Base-by-base conservation (phyloP, 768 basidiomycete genomes). In the Russula emetica region DNA sequence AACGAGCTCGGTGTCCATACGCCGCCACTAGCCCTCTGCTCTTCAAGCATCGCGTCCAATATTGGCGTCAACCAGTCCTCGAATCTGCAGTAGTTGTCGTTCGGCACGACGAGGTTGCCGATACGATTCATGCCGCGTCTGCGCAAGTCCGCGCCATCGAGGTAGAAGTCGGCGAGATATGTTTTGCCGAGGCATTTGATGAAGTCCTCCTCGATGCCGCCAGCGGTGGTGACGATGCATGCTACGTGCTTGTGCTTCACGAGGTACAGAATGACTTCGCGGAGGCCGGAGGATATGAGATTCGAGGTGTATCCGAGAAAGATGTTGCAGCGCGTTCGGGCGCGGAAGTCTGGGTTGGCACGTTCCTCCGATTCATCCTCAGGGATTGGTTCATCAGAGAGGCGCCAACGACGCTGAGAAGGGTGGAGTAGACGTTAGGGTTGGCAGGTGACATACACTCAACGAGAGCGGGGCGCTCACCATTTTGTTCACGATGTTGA, bases 31-130 rank as follows among this genome's bases (percentile, higher is more conserved):
- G 79, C 76, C 67, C 85, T 83, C 76, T 99, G 97, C 72, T 99
- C 97, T 13, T 78, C 82, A 34, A 98, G 82, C 92, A 99, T 92
- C 34, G 78, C 72, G 71, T 98, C 89, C 47, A 99, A 82, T 61
- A 98, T 91, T 2, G 97, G 97, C 22, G 85, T 86, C n/a, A 98
- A 83, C 97, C 97, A 99, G 73, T 98, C 96, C 76, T 99, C 97
- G 69, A 98, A 99, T 71, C 91, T 89, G 85, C 97, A 98, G 76
- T 99, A 99, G 73, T 98, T 98, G 70, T 97, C 93, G 72, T 99
- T 99, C 3, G 97, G 97, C 2, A 99, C 85, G 62, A 99, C 78
- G 49, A 99, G 83, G 71, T 99, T 99, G 36, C 97, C 97, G 66
- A 98, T 94, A 40, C 97, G 85, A 71, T 99, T 99, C 83, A 99